A percentile compares a stretch with the other conserved stretches of the same genome.
Evolutionary conservation across 306 rosid species (phyloP).

Genomic region (Fragaria vesca): DNA sequence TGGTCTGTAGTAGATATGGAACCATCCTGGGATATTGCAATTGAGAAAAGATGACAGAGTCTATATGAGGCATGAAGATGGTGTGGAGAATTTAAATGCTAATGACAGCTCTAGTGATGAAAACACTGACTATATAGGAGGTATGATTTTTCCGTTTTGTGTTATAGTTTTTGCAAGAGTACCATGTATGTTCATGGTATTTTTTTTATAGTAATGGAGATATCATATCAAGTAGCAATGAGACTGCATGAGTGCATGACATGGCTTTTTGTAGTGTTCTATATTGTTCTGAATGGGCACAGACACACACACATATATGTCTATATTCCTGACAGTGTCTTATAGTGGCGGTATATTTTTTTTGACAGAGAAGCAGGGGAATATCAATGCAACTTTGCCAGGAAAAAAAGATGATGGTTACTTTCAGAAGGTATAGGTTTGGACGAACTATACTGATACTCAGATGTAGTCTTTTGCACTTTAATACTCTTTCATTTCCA

Average conservation of each 20-base stretch:
- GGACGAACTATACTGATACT: constrained; percentile 6
- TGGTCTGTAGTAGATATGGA: constrained; percentile 80
- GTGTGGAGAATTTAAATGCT: constrained; percentile 83
- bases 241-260: background rate
- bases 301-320: background rate
- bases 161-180: constrained; percentile 18
- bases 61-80: constrained; percentile 63
- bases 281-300: background rate
- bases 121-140: constrained; percentile 76
- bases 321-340: constrained; percentile 10
- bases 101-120: constrained; percentile 96
- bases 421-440: constrained; percentile 60
- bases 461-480: background rate
- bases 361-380: constrained; percentile 59
- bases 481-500: background rate
- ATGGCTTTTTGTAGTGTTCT: background rate
- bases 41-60: constrained; percentile 75
- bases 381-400: constrained; percentile 45
- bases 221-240: background rate
- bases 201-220: background rate
- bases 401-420: constrained; percentile 57
- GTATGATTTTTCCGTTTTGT: constrained; percentile 32
- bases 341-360: constrained; percentile 13
- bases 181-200: background rate
- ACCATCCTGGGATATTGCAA: constrained; percentile 99